A percentile compares a stretch with the other conserved stretches of the same genome.
Conservation (phyloP, 306 rosid species). For the barrel medic (Medicago truncatula) region DNA sequence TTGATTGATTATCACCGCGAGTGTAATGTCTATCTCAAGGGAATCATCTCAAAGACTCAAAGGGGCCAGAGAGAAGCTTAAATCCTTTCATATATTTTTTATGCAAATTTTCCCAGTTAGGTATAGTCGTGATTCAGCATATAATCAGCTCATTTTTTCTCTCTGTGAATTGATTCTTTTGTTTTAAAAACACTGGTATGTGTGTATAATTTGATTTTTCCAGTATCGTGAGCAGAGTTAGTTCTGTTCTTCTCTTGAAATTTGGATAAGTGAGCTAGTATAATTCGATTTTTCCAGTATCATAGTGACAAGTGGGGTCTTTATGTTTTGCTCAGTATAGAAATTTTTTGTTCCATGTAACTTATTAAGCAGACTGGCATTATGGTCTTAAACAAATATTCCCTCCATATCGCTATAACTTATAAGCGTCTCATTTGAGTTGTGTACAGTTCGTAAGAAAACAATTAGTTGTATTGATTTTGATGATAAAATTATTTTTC, state of each 20-base stretch:
- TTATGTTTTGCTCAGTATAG: too few species aligned
- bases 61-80: slow-evolving; percentile 63
- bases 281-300: too few species aligned
- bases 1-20: slow-evolving; percentile 88
- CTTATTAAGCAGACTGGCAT: too few species aligned
- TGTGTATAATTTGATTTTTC: slow-evolving; percentile 34
- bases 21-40: slow-evolving; percentile 75
- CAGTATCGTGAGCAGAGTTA: slow-evolving; percentile 29
- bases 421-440: too few species aligned
- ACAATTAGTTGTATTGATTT: too few species aligned
- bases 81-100: slow-evolving; percentile 18
- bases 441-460: too few species aligned
- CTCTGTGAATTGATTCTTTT: slow-evolving; percentile 43
- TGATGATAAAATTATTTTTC: too few species aligned
- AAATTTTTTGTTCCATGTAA: too few species aligned
- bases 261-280: too few species aligned
- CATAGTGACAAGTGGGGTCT: too few species aligned
- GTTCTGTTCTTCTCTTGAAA: slow-evolving; percentile 9
- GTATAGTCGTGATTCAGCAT: slow-evolving; percentile 31
- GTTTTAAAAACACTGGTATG: slow-evolving; percentile 27
- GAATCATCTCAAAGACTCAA: slow-evolving; percentile 57
- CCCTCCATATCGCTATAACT: too few species aligned
- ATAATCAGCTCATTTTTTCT: slow-evolving; percentile 38
- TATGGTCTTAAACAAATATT: too few species aligned
- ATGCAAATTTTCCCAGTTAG: slow-evolving; percentile 39